Conservation (phyloP, 305 asterid genomes). For the Rubia tinctorum region DNA sequence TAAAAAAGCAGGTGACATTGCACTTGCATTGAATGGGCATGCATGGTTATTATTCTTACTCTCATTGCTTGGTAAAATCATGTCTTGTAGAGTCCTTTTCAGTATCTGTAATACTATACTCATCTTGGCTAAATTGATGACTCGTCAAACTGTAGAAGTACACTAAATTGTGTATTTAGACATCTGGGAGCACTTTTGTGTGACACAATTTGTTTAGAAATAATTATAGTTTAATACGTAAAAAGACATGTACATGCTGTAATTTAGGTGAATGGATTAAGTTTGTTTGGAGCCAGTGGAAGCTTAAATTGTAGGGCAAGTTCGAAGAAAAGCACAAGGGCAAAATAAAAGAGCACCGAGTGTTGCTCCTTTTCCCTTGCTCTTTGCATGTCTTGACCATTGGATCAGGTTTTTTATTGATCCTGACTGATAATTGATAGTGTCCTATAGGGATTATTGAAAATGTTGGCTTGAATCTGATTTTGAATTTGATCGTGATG, state of each 20-base stretch:
- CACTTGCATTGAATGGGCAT: neutral
- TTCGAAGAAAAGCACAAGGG: neutral
- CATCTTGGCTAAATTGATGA: neutral
- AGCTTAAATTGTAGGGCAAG: neutral
- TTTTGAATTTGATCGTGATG: neutral
- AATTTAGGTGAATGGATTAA: neutral
- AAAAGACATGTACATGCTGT: neutral
- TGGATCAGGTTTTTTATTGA: neutral
- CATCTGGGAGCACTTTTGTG: neutral
- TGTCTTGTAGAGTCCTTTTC: neutral
- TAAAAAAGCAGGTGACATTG: conserved; percentile 44
- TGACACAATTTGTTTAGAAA: neutral
- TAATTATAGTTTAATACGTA: neutral
- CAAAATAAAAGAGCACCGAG: neutral
- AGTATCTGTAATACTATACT: neutral
- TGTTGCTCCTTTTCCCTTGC: neutral
- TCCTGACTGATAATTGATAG: neutral
- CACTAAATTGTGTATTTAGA: neutral
- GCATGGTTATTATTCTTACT: neutral
- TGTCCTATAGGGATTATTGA: neutral
- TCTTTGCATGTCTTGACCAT: neutral
- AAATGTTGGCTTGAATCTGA: neutral
- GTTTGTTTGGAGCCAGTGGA: neutral
- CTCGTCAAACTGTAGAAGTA: neutral
- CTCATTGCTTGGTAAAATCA: neutral